Conservation (phyloP, 192 early-diverging fungal species). For the Umbelopsis sp. region DNA sequence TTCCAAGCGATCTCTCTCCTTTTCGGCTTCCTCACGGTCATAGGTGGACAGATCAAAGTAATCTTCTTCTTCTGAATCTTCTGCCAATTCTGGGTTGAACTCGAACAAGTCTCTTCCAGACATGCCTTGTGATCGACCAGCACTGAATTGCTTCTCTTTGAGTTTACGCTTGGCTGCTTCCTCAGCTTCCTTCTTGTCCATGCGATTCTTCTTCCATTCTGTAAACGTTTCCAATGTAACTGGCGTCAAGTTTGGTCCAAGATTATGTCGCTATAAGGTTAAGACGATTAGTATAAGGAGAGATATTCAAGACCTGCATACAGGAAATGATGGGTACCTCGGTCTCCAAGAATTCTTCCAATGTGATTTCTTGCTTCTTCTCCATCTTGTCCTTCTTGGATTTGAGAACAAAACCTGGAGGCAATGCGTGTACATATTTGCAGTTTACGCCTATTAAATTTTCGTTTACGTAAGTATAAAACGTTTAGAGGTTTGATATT, state of each 20-base stretch:
- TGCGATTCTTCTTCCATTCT: slow-evolving; percentile 91
- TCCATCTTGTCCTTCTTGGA: slow-evolving; percentile 85
- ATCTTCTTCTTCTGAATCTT: slow-evolving; percentile 69
- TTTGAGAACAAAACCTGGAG: slow-evolving; percentile 94
- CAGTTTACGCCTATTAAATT: slow-evolving; percentile 63
- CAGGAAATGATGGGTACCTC: slow-evolving; percentile 58
- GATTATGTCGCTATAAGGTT: slow-evolving; percentile 78
- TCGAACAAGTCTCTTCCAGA: slow-evolving; percentile 97
- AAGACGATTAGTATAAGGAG: slow-evolving; percentile 7
- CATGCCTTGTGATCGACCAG: slow-evolving; percentile 91
- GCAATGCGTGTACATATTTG: slow-evolving; percentile 96
- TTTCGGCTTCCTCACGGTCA: slow-evolving; percentile 65
- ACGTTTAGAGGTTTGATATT: background rate
- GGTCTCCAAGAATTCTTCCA: slow-evolving; percentile 97
- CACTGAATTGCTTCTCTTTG: slow-evolving; percentile 82
- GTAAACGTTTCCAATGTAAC: slow-evolving; percentile 91
- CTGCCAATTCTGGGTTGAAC: slow-evolving; percentile 91
- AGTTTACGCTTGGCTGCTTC: slow-evolving; percentile 66
- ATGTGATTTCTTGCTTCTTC: slow-evolving; percentile 83
- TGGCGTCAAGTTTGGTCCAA: slow-evolving; percentile 92
- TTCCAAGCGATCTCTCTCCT: slow-evolving; percentile 36
- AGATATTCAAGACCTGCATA: background rate
- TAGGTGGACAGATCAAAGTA: slow-evolving; percentile 84
- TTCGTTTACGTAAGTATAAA: background rate
- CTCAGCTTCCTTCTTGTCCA: slow-evolving; percentile 69